Evolutionary conservation across 2,329 filamentous ascomycete genomes (phyloP).

Genomic region (Penicillium concentricum): DNA sequence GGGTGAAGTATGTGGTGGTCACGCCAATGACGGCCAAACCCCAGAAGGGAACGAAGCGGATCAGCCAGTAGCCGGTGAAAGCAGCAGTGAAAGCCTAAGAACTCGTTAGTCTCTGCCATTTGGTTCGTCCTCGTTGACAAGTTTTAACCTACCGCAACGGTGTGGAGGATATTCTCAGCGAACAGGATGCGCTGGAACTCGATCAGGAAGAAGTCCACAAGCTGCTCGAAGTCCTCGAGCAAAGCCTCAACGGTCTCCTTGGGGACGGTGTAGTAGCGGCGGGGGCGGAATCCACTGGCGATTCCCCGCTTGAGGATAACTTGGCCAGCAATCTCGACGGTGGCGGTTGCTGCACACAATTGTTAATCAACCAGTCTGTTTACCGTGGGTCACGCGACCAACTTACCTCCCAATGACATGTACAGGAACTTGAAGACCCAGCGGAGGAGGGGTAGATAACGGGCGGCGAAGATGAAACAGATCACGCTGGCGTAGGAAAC

Average conservation of each 20-base stretch:
- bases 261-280: constrained; percentile 65
- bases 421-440: constrained; percentile 62
- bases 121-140: background rate
- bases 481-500: constrained; percentile 58
- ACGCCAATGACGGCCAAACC: constrained; percentile 59
- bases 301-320: constrained; percentile 58
- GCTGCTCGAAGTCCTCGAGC: constrained; percentile 62
- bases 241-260: constrained; percentile 62
- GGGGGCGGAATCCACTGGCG: constrained; percentile 60
- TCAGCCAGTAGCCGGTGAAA: constrained; percentile 62
- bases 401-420: constrained; percentile 58
- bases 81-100: constrained; percentile 58
- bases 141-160: constrained; percentile 54
- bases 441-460: constrained; percentile 62
- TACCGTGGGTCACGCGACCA: constrained; percentile 22
- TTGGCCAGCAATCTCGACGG: constrained; percentile 58
- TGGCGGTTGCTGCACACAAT: constrained; percentile 50
- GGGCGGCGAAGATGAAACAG: constrained; percentile 60
- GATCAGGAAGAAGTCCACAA: constrained; percentile 68
- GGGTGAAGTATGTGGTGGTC: constrained; percentile 57
- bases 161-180: constrained; percentile 63
- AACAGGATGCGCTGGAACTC: constrained; percentile 67
- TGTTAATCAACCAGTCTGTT: constrained; percentile 10
- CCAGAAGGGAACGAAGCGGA: constrained; percentile 66
- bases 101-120: constrained; percentile 2